Percentiles rank a stretch among this genome's conserved stretches.
Evolutionary conservation across 768 basidiomycete species (phyloP).

Genomic region (Russula dissimulans): DNA sequence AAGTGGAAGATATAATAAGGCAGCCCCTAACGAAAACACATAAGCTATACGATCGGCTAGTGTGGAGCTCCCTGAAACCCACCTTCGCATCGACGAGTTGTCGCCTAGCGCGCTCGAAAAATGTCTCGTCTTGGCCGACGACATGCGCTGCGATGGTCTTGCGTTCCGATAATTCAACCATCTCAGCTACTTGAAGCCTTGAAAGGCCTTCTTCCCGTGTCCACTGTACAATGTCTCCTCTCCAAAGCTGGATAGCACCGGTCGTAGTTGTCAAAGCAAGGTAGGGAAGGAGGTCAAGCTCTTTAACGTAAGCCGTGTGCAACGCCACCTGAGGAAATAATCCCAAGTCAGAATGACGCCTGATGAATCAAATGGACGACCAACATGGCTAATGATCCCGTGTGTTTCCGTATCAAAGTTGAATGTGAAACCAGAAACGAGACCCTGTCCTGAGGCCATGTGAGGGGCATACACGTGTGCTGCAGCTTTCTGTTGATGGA

Average conservation of each 20-base stretch:
- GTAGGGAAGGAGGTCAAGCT: constrained; percentile 31
- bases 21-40: constrained; percentile 40
- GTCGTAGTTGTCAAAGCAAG: constrained; percentile 60
- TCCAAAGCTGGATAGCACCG: constrained; percentile 71
- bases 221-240: constrained; percentile 54
- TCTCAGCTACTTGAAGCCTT: constrained; percentile 49
- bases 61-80: constrained; percentile 2
- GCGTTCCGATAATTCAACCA: constrained; percentile 70
- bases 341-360: neutral
- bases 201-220: constrained; percentile 74
- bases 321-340: constrained; percentile 37
- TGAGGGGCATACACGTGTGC: constrained; percentile 46
- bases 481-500: constrained; percentile 38
- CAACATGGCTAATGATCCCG: constrained; percentile 62
- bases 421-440: constrained; percentile 46
- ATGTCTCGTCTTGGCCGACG: constrained; percentile 35
- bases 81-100: constrained; percentile 58
- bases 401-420: constrained; percentile 56
- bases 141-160: constrained; percentile 30
- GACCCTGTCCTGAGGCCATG: constrained; percentile 37
- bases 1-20: constrained; percentile 64
- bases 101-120: constrained; percentile 40
- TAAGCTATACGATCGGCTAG: neutral
- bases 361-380: constrained; percentile 16
- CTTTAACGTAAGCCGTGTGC: constrained; percentile 37